Conservation (phyloP, 2,329 filamentous ascomycete species). For the Fusarium xylarioides region DNA sequence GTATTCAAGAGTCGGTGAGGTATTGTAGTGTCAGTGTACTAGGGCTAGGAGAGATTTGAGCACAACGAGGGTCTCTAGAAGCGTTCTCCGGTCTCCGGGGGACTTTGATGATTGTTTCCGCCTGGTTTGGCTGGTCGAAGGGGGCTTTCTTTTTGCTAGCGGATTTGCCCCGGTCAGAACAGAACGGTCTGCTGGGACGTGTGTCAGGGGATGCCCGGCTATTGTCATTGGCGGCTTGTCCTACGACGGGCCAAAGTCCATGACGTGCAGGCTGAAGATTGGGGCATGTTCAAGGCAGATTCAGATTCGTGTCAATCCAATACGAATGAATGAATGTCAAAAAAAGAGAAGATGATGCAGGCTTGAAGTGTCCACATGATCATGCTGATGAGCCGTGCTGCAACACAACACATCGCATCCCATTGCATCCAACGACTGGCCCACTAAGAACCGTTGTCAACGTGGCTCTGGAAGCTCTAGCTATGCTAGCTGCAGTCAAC, state of each 20-base stretch:
- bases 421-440: background rate
- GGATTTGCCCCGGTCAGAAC: conserved; percentile 8
- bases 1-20: conserved; percentile 12
- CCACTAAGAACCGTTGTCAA: conserved; percentile 32
- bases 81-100: conserved; percentile 20
- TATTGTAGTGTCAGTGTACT: conserved; percentile 25
- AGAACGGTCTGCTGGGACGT: conserved; percentile 16
- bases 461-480: conserved; percentile 24
- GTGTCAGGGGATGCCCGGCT: conserved; percentile 26
- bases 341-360: background rate
- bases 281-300: background rate
- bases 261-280: conserved; percentile 24
- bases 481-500: background rate
- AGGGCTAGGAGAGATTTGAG: conserved; percentile 4
- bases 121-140: conserved; percentile 22
- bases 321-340: background rate
- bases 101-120: conserved; percentile 32
- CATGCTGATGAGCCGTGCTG: conserved; percentile 11
- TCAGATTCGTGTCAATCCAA: background rate
- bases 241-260: conserved; percentile 14
- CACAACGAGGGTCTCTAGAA: conserved; percentile 20
- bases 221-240: conserved; percentile 15
- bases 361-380: conserved; percentile 15
- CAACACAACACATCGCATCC: background rate
- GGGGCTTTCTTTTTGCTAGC: conserved; percentile 22